Evolutionary conservation across 768 basidiomycete species (phyloP).

Genomic region (Cantharellus anzutake): DNA sequence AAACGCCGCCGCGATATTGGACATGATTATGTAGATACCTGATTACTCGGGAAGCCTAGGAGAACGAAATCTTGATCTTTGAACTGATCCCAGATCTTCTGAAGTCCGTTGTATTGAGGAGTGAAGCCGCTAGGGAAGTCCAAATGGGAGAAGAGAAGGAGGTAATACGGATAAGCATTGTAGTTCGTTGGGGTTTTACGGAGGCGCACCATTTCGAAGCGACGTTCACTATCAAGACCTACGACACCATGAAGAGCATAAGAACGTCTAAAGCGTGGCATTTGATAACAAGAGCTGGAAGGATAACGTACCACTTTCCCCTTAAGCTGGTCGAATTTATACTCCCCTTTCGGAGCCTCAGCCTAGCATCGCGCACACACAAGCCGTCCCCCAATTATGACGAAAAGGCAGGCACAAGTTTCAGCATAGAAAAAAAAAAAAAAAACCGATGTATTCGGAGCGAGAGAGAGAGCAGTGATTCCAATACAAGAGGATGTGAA

Average conservation of each 20-base stretch:
- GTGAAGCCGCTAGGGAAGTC: constrained; percentile 47
- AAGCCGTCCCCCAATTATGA: no score
- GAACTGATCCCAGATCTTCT: constrained; percentile 64
- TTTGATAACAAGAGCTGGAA: neutral
- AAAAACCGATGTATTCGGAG: no score
- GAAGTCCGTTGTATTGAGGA: constrained; percentile 44
- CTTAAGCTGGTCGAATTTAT: constrained; percentile 47
- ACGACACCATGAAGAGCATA: neutral
- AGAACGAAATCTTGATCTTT: constrained; percentile 56
- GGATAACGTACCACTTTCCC: constrained; percentile 32
- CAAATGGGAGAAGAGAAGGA: neutral
- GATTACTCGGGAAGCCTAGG: constrained; percentile 86
- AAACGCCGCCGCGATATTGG: neutral
- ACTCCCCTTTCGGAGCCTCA: constrained; percentile 29
- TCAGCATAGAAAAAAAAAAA: no score
- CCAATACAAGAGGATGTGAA: no score
- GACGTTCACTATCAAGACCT: constrained; percentile 55
- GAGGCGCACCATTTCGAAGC: constrained; percentile 49
- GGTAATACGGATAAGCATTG: neutral
- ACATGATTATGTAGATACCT: constrained; percentile 24
- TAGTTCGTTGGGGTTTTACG: neutral
- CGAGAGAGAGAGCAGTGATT: no score
- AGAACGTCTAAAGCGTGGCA: neutral
- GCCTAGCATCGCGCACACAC: neutral
- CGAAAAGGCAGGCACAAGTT: no score